Evolutionary conservation across 176 grass and related monocot species (phyloP), one percentile per base, ranked within the genome.

Genomic region (Bromus sterilis): DNA sequence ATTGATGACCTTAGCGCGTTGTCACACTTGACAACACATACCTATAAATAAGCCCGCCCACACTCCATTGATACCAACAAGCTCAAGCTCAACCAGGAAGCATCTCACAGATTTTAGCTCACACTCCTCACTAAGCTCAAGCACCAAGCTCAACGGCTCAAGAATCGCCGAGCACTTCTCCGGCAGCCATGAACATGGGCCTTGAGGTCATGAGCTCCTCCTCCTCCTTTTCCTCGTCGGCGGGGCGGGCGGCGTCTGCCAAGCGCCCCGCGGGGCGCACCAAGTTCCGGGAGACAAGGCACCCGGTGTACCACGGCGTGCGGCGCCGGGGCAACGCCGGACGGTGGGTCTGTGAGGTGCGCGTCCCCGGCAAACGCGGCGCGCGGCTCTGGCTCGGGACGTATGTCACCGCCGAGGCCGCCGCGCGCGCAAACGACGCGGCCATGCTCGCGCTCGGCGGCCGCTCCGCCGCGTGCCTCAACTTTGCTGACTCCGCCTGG

Each of bases 271-370:
- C 84, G 9, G 91, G 94, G 16, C 74, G 91, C 18, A 97, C 87
- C 84, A 97, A 97, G 78, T 97, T 97, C 75, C 66, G 85, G 33
- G 94, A 97, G 84, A 97, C 94, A 58, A 83, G 94, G n/a, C 94
- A 97, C 83, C 91, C 89, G 14, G 83, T 97, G 62, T 97, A 81
- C 70, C 89, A 79, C 67, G 94, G 94, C 36, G 94, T 97, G 66
- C 89, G 94, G 2, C 80, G 80, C 2, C 86, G 93, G 0, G 88
- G 83, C 18, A 25, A 59, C 40, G 76, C 81, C 0, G 67, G 84
- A 7, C 75, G 86, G 29, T 96, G 93, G 93, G 93, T 93, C n/a
- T 93, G 90, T 66, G 93, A 96, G 76, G 90, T 93, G 55, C 90
- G 93, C 25, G 89, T 92, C 40, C 93, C 87, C 1, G 80, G 81